phyloP scores from a whole-genome alignment of 305 asterid species.

The Fraxinus greggii region DNA sequence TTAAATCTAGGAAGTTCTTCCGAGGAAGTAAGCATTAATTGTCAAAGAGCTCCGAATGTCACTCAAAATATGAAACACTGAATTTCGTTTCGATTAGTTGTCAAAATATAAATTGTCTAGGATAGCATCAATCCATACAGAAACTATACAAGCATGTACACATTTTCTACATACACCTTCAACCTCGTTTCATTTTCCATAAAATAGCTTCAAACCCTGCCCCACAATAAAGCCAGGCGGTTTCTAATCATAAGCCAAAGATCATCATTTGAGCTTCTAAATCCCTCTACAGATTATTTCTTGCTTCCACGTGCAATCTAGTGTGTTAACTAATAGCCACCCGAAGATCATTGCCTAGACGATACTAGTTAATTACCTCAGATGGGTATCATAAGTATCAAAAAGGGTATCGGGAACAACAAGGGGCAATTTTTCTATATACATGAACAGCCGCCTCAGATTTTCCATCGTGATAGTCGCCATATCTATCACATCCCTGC shows the following conservation, averaged over 20 bases:
- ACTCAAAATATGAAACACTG: not conserved
- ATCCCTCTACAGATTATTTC: not conserved
- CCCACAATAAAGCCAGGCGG: conserved; percentile 4
- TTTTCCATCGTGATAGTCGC: conserved; percentile 68
- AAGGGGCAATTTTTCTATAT: conserved; percentile 77
- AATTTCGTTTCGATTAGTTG: not conserved
- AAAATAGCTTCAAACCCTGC: not conserved
- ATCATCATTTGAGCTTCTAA: not conserved
- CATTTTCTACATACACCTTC: not conserved
- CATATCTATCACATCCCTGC: conserved; percentile 64
- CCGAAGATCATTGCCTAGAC: not conserved
- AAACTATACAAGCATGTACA: not conserved
- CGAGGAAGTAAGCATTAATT: not conserved
- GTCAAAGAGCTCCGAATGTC: not conserved
- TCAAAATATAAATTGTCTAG: not conserved
- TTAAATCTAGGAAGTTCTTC: not conserved
- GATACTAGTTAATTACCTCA: conserved; percentile 42
- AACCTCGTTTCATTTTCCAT: not conserved
- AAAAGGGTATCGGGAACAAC: conserved; percentile 68
- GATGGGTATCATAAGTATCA: conserved; percentile 72
- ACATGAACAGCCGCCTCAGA: conserved; percentile 78
- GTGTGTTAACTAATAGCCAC: not conserved
- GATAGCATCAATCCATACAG: not conserved
- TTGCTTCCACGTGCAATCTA: not conserved
- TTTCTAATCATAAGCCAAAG: not conserved